Evolutionary conservation across 805 yeast genomes (phyloP).

Genomic region (Kuraishia ogatae): DNA sequence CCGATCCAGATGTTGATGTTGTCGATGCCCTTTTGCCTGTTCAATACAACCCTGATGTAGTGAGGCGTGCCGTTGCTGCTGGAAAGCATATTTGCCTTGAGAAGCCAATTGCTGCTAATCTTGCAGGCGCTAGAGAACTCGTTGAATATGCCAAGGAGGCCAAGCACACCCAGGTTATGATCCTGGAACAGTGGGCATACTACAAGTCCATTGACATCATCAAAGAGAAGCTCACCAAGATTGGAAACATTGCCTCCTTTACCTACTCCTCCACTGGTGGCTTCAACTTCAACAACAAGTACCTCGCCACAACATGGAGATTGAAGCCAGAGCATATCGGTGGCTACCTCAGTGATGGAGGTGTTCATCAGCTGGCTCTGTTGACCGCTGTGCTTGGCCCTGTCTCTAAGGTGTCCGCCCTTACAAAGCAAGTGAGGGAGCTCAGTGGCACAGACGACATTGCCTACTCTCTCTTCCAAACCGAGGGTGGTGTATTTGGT

Average conservation of each 20-base stretch:
- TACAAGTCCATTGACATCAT: conserved; percentile 49
- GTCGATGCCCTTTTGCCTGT: conserved; percentile 89
- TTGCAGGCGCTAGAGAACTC: conserved; percentile 73
- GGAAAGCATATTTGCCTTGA: conserved; percentile 78
- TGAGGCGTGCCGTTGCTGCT: conserved; percentile 60
- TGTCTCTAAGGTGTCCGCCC: conserved; percentile 63
- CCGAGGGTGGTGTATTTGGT: conserved; percentile 60
- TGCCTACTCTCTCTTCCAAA: conserved; percentile 58
- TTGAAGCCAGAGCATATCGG: conserved; percentile 86
- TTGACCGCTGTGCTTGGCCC: conserved; percentile 76
- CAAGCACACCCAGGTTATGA: conserved; percentile 40
- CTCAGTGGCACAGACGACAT: conserved; percentile 80
- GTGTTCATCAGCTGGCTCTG: conserved; percentile 90
- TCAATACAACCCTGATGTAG: conserved; percentile 62
- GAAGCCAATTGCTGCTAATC: conserved; percentile 86
- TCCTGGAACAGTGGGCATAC: conserved; percentile 85
- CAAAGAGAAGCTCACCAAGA: conserved; percentile 50
- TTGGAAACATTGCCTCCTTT: conserved; percentile 67
- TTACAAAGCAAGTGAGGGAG: conserved; percentile 67
- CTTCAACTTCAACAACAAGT: conserved; percentile 51
- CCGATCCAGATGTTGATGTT: conserved; percentile 60
- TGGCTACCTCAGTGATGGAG: conserved; percentile 89
- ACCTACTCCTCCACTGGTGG: conserved; percentile 71
- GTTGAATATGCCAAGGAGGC: conserved; percentile 57
- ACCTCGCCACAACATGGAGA: conserved; percentile 76